Evolutionary conservation across 2,329 filamentous ascomycete species (phyloP).

Genomic region (Trichoderma citrinoviride): DNA sequence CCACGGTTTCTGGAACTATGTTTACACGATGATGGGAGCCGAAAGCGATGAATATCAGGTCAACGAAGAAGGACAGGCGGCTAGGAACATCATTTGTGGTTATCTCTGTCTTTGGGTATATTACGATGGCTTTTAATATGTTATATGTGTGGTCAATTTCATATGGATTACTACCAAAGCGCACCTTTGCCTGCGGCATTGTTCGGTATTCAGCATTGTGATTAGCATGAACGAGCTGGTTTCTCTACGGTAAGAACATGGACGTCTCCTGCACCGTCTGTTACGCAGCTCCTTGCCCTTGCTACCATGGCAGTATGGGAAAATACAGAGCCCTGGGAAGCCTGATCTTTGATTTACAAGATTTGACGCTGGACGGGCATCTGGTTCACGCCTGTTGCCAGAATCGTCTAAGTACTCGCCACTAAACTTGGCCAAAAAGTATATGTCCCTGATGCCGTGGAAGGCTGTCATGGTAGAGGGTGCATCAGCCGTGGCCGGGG

Average conservation of each 20-base stretch:
- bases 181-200: too few species aligned
- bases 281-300: not conserved
- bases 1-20: not conserved
- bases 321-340: not conserved
- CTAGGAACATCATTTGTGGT: not conserved
- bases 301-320: not conserved
- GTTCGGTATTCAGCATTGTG: not conserved
- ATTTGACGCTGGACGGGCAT: not conserved
- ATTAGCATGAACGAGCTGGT: not conserved
- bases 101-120: not conserved
- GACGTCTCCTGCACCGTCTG: too few species aligned
- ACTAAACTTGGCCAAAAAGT: too few species aligned
- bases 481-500: too few species aligned
- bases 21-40: not conserved
- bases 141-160: not conserved
- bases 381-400: not conserved
- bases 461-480: too few species aligned
- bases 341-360: constrained; percentile 15
- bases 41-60: not conserved
- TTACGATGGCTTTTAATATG: not conserved
- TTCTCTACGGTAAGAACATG: not conserved
- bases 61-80: not conserved
- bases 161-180: not conserved
- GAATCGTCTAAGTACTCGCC: too few species aligned
- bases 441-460: too few species aligned